These are phyloP conservation scores for Microbotryum saponariae DNA, from an alignment of 1,284 basidiomycete species.

Conservation along the genomic window DNA sequence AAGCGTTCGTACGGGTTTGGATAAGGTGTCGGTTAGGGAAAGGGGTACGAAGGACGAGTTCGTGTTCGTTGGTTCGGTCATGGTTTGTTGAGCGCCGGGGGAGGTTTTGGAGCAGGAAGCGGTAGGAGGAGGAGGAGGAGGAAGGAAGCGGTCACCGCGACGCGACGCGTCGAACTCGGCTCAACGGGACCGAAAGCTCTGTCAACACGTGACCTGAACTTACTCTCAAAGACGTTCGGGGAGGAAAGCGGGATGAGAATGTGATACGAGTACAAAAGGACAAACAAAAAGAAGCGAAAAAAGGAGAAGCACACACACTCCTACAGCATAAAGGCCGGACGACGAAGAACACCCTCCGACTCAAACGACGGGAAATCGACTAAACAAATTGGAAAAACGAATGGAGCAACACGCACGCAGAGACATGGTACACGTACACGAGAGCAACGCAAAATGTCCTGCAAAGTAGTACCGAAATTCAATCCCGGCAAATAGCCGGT, in stretches of 20 bases:
- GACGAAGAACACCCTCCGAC: background rate
- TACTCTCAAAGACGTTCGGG: background rate
- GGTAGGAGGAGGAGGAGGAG: background rate
- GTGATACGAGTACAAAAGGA: background rate
- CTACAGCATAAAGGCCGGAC: background rate
- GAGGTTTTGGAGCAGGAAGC: no score
- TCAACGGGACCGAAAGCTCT: no score
- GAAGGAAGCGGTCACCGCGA: background rate
- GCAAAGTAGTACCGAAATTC: no score
- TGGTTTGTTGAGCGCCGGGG: no score
- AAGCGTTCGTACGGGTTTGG: conserved; percentile 5
- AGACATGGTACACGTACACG: background rate
- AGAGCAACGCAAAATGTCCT: background rate
- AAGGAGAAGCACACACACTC: background rate
- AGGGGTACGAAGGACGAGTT: conserved; percentile 10
- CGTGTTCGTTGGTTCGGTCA: no score
- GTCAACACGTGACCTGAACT: background rate
- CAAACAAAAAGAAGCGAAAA: background rate
- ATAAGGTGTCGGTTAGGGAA: conserved; percentile 20
- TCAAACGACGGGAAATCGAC: background rate
- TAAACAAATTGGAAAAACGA: background rate
- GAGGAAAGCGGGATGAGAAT: background rate
- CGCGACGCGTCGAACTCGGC: background rate
- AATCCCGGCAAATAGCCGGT: no score
- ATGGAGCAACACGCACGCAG: background rate